phyloP scores from a whole-genome alignment of 306 rosid species.

The Gastrolobium villosum region DNA sequence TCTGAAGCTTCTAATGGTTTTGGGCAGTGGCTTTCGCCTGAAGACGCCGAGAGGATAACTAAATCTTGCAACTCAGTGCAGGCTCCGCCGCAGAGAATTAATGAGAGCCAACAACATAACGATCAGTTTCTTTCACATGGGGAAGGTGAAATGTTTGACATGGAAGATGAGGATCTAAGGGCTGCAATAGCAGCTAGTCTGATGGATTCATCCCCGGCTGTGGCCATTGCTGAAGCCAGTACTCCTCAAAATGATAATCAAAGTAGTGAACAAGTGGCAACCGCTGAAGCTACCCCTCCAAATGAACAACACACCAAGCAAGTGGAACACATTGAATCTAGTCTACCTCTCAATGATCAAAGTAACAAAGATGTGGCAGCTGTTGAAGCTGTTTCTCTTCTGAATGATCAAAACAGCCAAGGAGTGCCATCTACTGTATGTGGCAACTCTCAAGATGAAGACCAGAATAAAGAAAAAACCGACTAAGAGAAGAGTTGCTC shows the following conservation, averaged over 20 bases:
- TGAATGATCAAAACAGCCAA: slow-evolving; percentile 47
- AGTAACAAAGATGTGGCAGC: slow-evolving; percentile 36
- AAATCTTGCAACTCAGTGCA: slow-evolving; percentile 85
- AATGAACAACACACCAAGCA: slow-evolving; percentile 31
- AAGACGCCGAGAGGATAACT: slow-evolving; percentile 94
- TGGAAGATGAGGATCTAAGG: slow-evolving; percentile 91
- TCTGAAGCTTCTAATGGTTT: slow-evolving; percentile 92
- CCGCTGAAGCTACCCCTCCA: slow-evolving; percentile 27
- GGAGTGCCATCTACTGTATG: slow-evolving; percentile 39
- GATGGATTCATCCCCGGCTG: slow-evolving; percentile 66
- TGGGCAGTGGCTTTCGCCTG: slow-evolving; percentile 97
- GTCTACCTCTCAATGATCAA: slow-evolving; percentile 41
- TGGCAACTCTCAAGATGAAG: slow-evolving; percentile 51
- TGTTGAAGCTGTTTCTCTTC: slow-evolving; percentile 42
- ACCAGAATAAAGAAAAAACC: slow-evolving; percentile 51
- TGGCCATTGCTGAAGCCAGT: slow-evolving; percentile 50
- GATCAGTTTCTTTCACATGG: slow-evolving; percentile 56
- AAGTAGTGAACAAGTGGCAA: slow-evolving; percentile 46
- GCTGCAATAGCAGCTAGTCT: slow-evolving; percentile 96
- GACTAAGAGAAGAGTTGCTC: slow-evolving; percentile 46
- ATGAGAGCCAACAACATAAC: slow-evolving; percentile 48
- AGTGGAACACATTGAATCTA: slow-evolving; percentile 33
- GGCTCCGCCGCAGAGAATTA: slow-evolving; percentile 61
- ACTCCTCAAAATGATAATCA: slow-evolving; percentile 52
- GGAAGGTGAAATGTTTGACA: slow-evolving; percentile 68